phyloP scores from a whole-genome alignment of 2,329 filamentous ascomycete genomes.

The Penicillium sp. region DNA sequence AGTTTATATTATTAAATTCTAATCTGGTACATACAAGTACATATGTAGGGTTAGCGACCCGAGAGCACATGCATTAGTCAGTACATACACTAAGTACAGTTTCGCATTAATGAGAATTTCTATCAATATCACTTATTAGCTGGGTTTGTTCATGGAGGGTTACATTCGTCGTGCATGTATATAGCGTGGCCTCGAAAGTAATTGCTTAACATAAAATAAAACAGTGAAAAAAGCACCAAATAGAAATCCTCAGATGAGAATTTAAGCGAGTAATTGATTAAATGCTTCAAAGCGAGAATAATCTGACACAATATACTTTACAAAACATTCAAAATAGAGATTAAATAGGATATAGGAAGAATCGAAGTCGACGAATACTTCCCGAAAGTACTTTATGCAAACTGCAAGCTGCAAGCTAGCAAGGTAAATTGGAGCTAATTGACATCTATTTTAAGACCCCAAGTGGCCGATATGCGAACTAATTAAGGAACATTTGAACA shows the following conservation, averaged over 20 bases:
- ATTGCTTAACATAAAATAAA: background rate
- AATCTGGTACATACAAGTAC: too few relatives aligned
- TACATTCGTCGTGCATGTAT: background rate
- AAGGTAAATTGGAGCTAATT: slow-evolving; percentile 17
- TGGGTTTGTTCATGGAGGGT: background rate
- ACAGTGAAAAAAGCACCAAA: too few relatives aligned
- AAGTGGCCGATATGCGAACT: slow-evolving; percentile 9
- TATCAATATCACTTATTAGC: slow-evolving; percentile 6
- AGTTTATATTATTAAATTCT: too few relatives aligned
- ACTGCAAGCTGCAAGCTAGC: too few relatives aligned
- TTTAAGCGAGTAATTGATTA: fast-evolving
- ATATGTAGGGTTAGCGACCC: background rate
- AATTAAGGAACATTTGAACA: slow-evolving; percentile 20
- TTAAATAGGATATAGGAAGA: background rate
- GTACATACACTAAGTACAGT: background rate
- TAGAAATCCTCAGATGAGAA: background rate
- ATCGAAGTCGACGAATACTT: background rate
- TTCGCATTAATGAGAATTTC: background rate
- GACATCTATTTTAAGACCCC: slow-evolving; percentile 20
- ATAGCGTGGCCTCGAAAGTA: background rate
- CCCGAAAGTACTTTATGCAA: background rate
- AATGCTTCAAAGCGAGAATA: background rate
- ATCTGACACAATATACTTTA: too few relatives aligned
- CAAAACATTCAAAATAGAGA: too few relatives aligned
- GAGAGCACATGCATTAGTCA: background rate